phyloP scores from a whole-genome alignment of 2,329 filamentous ascomycete species.

The Lecanicillium sp. region DNA sequence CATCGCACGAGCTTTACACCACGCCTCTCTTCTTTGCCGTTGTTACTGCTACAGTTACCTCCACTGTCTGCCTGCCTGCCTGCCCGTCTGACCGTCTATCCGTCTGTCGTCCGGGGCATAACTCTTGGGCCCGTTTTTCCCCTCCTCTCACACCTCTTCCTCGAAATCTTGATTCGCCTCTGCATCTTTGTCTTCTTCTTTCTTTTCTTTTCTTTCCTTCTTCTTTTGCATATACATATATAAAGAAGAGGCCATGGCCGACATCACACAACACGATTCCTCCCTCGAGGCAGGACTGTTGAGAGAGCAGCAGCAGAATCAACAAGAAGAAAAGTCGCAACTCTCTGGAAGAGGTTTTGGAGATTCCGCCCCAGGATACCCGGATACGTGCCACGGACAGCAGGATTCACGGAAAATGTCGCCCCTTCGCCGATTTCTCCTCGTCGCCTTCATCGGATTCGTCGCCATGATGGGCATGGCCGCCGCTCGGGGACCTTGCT shows the following conservation, averaged over 20 bases:
- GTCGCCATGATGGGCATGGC: conserved; percentile 31
- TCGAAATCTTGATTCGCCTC: background rate
- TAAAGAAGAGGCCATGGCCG: conserved; percentile 8
- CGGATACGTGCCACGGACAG: conserved; percentile 1
- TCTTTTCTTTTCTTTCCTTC: conserved; percentile 3
- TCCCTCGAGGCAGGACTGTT: conserved; percentile 10
- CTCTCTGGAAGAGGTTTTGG: conserved; percentile 6
- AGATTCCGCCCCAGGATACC: conserved; percentile 4
- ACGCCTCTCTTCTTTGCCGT: conserved; percentile 1
- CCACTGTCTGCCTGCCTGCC: no score
- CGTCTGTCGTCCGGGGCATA: conserved; percentile 15
- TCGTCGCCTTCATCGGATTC: conserved; percentile 29
- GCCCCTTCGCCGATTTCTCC: conserved; percentile 3
- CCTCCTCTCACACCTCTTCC: background rate
- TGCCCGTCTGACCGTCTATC: no score
- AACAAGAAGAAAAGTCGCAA: conserved; percentile 12
- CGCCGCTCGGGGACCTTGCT: conserved; percentile 3
- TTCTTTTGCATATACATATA: background rate
- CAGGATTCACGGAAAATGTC: conserved; percentile 9
- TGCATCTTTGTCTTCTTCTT: background rate
- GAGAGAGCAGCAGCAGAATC: conserved; percentile 10
- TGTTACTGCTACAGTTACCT: no score
- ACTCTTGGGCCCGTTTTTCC: background rate
- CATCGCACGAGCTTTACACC: conserved; percentile 1
- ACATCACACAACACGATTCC: conserved; percentile 6